Conservation (phyloP, 176 grass and related monocot genomes). For the Raddia distichophylla region DNA sequence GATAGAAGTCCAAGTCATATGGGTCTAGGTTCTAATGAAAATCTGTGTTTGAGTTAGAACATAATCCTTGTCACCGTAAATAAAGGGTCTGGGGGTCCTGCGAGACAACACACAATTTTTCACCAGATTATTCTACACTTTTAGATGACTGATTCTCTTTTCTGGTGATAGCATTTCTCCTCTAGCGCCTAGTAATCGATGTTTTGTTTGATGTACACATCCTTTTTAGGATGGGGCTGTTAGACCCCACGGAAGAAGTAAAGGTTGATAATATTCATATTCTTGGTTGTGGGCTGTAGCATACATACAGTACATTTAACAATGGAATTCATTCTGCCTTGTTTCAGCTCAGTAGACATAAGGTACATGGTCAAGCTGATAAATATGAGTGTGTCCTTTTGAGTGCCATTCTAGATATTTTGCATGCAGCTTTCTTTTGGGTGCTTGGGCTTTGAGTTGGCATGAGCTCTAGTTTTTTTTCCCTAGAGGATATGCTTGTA, state of each 20-base stretch:
- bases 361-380: background rate
- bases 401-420: background rate
- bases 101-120: too few species aligned
- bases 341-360: background rate
- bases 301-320: background rate
- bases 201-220: slow-evolving; percentile 11
- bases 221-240: background rate
- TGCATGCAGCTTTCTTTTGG: background rate
- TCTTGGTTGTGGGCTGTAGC: background rate
- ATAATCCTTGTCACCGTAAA: too few species aligned
- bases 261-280: background rate
- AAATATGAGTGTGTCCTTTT: background rate
- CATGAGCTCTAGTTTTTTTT: background rate
- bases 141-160: background rate
- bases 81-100: too few species aligned
- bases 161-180: background rate
- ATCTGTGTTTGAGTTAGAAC: too few species aligned
- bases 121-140: too few species aligned
- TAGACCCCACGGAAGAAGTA: too few species aligned
- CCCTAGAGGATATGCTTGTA: background rate
- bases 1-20: too few species aligned
- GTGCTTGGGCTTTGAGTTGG: background rate
- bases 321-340: background rate
- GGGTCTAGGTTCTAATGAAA: too few species aligned
- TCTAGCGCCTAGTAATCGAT: background rate